Evolutionary conservation across 768 basidiomycete genomes (phyloP).

Genomic region (Mycena alexandri): DNA sequence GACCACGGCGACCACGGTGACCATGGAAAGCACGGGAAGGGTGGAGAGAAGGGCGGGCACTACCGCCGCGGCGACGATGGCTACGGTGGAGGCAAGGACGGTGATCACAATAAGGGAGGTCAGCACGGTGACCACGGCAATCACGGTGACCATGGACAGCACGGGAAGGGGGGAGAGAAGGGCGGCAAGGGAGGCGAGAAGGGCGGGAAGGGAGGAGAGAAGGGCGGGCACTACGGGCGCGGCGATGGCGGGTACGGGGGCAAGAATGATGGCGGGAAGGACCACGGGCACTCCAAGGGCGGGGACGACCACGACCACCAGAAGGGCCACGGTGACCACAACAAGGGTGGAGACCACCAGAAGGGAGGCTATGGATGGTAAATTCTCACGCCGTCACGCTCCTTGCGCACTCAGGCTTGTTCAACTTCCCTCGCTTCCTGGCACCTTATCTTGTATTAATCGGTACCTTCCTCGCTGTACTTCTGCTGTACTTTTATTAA

Average conservation of each 20-base stretch:
- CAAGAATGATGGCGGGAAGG: neutral
- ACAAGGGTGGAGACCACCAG: neutral
- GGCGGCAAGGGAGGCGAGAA: neutral
- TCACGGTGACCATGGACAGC: neutral
- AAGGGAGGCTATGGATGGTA: slow-evolving; percentile 16
- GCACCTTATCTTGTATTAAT: neutral
- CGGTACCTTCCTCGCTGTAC: neutral
- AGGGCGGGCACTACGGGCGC: neutral
- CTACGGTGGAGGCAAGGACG: neutral
- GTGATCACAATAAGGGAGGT: too few relatives aligned
- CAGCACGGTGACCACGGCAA: too few relatives aligned
- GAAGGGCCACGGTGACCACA: neutral
- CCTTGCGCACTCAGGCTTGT: too few relatives aligned
- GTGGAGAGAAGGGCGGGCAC: neutral
- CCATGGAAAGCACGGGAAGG: too few relatives aligned
- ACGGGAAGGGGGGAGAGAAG: slow-evolving; percentile 6
- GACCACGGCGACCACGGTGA: too few relatives aligned
- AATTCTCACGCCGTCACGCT: neutral
- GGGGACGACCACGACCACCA: neutral
- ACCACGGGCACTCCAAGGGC: neutral
- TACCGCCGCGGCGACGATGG: neutral
- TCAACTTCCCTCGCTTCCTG: too few relatives aligned
- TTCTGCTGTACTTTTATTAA: neutral
- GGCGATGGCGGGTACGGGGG: slow-evolving; percentile 2
- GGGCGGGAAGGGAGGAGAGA: neutral